Base-by-base conservation (phyloP, 805 yeast species). In the Kregervanrija pseudodelftensis region DNA sequence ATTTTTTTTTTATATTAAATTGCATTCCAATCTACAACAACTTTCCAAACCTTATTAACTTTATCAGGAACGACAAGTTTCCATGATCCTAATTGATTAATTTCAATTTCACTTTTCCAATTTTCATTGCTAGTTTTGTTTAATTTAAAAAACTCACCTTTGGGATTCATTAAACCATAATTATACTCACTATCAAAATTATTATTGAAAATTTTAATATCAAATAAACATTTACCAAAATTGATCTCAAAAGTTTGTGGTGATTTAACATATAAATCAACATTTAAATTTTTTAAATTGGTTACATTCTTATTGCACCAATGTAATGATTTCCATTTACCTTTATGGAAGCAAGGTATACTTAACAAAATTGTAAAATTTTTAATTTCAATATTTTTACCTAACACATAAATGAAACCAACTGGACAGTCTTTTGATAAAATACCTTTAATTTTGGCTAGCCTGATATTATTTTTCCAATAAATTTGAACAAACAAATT, bases 11-110 rank as follows among this genome's bases (percentile, higher is more conserved):
- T 16, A 37, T 10, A 33, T 33, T 9, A 22, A 36, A n/a, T 13
- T 9, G 44, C 43, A 31, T 69, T 68, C 99, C 99, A 91, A 63
- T 89, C 96, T 11, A 95, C 89, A 65, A 86, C 88, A 3, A 85
- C 87, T 55, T 88, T 83, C 87, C 95, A 86, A 43, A 88, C 81
- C 44, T 73, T 73, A 4, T 85, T 86, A 36, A 80, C 76, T 50
- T 87, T 91, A 9, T 87, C 82, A 35, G 84, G 76, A 0, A 87
- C 87, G 39, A 90, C 73, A 1, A 88, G 91, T 46, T 90, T 74
- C 87, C 96, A 93, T 13, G 73, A 60, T 2, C 99, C 99, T 1
- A 66, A 60, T 58, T 90, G 96, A 49, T 73, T 74, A 45, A 87
- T 70, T 46, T 75, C 74, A 17, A 84, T 66, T 36, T 73, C 68